Percentiles rank a stretch among this genome's conserved stretches.
Conservation (phyloP, 441 rosid genomes). For the Erodium trifolium region DNA sequence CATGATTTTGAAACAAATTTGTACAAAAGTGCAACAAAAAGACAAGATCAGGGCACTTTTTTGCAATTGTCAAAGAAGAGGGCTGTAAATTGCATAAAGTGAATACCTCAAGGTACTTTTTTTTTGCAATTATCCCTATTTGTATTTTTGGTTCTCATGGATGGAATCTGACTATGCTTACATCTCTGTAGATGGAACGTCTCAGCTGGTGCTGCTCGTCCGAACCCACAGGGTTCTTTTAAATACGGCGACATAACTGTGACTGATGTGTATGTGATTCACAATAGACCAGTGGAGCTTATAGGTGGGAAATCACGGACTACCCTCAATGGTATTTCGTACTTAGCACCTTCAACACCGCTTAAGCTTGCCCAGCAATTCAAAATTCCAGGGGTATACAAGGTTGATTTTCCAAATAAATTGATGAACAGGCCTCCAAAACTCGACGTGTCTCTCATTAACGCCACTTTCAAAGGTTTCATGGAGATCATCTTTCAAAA, state of each 20-base stretch:
- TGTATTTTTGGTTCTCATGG: background rate
- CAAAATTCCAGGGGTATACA: conserved; percentile 44
- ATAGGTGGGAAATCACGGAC: conserved; percentile 46
- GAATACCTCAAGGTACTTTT: no score
- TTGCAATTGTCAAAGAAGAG: no score
- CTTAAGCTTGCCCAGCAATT: conserved; percentile 60
- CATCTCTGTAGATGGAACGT: conserved; percentile 43
- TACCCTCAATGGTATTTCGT: conserved; percentile 50
- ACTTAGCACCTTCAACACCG: conserved; percentile 46
- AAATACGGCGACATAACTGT: conserved; percentile 50
- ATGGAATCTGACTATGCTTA: background rate
- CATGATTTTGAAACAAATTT: no score
- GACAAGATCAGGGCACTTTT: no score
- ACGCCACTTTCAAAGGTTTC: conserved; percentile 39
- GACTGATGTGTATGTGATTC: conserved; percentile 41
- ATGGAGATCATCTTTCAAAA: conserved; percentile 54
- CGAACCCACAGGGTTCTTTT: conserved; percentile 69
- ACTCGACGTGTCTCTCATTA: conserved; percentile 61
- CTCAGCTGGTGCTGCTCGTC: conserved; percentile 65
- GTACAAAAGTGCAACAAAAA: no score
- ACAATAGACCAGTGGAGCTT: conserved; percentile 34
- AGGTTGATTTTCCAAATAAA: conserved; percentile 22
- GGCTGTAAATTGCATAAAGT: no score
- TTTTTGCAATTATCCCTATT: no score
- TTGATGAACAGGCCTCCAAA: conserved; percentile 30